phyloP scores from a whole-genome alignment of 495 filamentous ascomycete species.

The Pyrenula aspistea region DNA sequence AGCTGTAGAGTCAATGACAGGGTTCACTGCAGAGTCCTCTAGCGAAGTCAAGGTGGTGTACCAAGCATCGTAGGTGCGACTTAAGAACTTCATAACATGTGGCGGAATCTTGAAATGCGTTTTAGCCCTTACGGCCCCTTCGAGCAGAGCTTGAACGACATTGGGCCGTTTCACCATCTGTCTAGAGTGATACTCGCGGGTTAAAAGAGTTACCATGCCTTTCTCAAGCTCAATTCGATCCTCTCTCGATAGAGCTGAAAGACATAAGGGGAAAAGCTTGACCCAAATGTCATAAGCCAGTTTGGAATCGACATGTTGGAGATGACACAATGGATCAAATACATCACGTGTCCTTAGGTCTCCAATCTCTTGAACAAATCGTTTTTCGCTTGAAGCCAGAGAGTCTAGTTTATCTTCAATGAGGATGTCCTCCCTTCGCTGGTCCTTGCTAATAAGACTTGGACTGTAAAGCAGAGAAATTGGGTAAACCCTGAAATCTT shows the following conservation, averaged over 20 bases:
- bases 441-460: slow-evolving; percentile 53
- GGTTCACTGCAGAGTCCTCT: slow-evolving; percentile 72
- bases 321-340: slow-evolving; percentile 80
- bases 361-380: slow-evolving; percentile 71
- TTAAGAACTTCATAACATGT: slow-evolving; percentile 88
- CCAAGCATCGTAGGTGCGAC: slow-evolving; percentile 88
- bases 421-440: slow-evolving; percentile 58
- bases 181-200: slow-evolving; percentile 87
- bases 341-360: slow-evolving; percentile 79
- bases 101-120: slow-evolving; percentile 86
- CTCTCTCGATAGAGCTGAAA: slow-evolving; percentile 77
- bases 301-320: slow-evolving; percentile 77
- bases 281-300: slow-evolving; percentile 85
- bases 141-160: slow-evolving; percentile 80
- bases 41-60: slow-evolving; percentile 77
- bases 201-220: slow-evolving; percentile 72
- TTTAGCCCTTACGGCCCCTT: slow-evolving; percentile 67
- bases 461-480: slow-evolving; percentile 53
- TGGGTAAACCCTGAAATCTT: slow-evolving; percentile 71
- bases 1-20: slow-evolving; percentile 67
- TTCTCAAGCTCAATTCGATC: slow-evolving; percentile 86
- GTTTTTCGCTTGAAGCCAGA: slow-evolving; percentile 62
- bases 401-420: slow-evolving; percentile 69
- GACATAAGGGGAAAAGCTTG: slow-evolving; percentile 79
- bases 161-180: slow-evolving; percentile 92